phyloP scores from a whole-genome alignment of 2,329 filamentous ascomycete genomes.

The Amylocarpus encephaloides region DNA sequence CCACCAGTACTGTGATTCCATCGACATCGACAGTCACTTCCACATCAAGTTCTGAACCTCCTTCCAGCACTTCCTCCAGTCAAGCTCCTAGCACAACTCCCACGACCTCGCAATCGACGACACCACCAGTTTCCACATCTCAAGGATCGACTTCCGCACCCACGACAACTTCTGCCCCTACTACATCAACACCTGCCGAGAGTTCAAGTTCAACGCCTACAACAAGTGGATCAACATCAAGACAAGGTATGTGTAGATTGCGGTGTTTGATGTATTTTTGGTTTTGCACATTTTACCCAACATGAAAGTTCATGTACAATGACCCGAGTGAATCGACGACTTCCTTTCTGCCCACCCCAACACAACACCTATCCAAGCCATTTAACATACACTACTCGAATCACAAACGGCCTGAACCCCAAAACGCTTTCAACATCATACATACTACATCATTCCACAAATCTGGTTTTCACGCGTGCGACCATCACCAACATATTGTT shows the following conservation, averaged over 20 bases:
- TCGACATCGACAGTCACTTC: neutral
- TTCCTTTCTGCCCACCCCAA: neutral
- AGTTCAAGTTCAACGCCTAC: neutral
- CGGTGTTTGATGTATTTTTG: neutral
- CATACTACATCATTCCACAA: neutral
- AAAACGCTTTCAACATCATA: neutral
- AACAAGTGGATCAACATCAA: neutral
- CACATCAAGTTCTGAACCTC: neutral
- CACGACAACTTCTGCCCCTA: neutral
- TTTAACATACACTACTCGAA: neutral
- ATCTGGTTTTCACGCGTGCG: neutral
- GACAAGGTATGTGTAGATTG: slow-evolving; percentile 1
- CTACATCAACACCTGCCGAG: neutral
- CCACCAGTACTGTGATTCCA: neutral
- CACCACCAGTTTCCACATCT: neutral
- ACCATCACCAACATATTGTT: neutral
- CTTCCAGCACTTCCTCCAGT: neutral
- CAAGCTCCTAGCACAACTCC: neutral
- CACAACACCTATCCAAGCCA: neutral
- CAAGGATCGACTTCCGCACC: neutral
- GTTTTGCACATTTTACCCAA: neutral
- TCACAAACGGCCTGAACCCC: neutral
- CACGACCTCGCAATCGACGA: neutral
- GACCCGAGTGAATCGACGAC: neutral
- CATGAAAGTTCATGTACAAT: neutral